Evolutionary conservation across 805 yeast genomes (phyloP).

Genomic region (Kluyveromyces starmeri): DNA sequence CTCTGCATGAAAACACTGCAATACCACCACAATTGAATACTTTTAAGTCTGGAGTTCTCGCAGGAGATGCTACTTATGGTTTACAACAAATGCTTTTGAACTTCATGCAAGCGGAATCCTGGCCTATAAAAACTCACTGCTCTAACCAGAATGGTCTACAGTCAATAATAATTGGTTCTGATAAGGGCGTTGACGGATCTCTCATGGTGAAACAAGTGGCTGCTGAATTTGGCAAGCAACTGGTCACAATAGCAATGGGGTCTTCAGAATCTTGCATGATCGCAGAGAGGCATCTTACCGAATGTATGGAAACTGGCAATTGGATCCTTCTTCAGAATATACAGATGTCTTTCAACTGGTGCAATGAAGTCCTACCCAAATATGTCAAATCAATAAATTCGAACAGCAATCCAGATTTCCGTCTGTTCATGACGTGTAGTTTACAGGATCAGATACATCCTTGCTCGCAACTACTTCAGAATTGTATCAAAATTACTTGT

Average conservation of each 20-base stretch:
- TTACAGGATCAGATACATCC: slow-evolving; percentile 42
- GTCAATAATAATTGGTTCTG: slow-evolving; percentile 43
- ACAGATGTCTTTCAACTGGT: slow-evolving; percentile 63
- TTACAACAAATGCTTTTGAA: slow-evolving; percentile 14
- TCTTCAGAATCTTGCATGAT: slow-evolving; percentile 52
- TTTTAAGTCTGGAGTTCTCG: neutral
- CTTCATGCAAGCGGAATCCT: slow-evolving; percentile 17
- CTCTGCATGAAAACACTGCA: neutral
- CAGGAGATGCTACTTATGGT: slow-evolving; percentile 2
- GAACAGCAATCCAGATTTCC: slow-evolving; percentile 31
- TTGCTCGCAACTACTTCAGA: slow-evolving; percentile 40
- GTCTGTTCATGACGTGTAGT: slow-evolving; percentile 59
- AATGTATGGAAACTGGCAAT: slow-evolving; percentile 38
- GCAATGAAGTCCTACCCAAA: slow-evolving; percentile 41
- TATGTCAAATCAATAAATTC: slow-evolving; percentile 24
- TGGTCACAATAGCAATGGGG: slow-evolving; percentile 60
- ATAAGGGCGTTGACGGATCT: slow-evolving; percentile 61
- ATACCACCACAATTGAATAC: neutral
- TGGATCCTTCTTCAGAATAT: slow-evolving; percentile 80
- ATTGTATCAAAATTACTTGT: slow-evolving; percentile 43
- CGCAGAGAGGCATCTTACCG: slow-evolving; percentile 46
- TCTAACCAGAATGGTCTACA: slow-evolving; percentile 7
- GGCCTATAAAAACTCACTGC: slow-evolving; percentile 17
- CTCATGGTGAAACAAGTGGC: slow-evolving; percentile 42
- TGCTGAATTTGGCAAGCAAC: slow-evolving; percentile 12